Evolutionary conservation across 2,329 filamentous ascomycete species (phyloP).

Genomic region (Stemphylium lycopersici): DNA sequence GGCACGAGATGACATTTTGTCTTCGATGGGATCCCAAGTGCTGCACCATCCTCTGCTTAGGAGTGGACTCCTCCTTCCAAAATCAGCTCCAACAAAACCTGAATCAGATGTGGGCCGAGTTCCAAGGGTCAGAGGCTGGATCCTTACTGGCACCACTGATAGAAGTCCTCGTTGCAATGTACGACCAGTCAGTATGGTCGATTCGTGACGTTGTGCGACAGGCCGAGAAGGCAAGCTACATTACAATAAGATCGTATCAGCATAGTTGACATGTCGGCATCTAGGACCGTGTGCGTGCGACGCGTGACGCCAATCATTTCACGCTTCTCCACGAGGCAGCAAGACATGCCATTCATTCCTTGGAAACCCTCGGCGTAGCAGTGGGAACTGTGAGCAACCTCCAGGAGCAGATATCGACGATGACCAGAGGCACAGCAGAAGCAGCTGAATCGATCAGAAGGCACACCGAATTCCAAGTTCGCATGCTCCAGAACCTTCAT

Average conservation of each 20-base stretch:
- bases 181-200: constrained; percentile 22
- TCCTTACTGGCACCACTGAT: constrained; percentile 20
- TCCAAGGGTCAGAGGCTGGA: constrained; percentile 11
- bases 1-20: constrained; percentile 28
- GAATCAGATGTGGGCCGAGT: not conserved
- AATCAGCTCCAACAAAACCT: constrained; percentile 6
- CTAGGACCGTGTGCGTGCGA: constrained; percentile 7
- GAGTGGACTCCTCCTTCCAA: constrained; percentile 7
- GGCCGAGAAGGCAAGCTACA: constrained; percentile 18
- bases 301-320: constrained; percentile 9
- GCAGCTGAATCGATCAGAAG: not conserved
- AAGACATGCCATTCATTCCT: constrained; percentile 24
- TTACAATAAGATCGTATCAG: not conserved
- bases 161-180: constrained; percentile 18
- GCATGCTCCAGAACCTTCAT: constrained; percentile 16
- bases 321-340: constrained; percentile 18
- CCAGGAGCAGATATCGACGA: constrained; percentile 1
- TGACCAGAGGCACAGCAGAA: not conserved
- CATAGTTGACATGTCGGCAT: too few relatives aligned
- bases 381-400: constrained; percentile 14
- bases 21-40: constrained; percentile 9
- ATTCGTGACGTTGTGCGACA: constrained; percentile 20
- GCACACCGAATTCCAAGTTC: constrained; percentile 14
- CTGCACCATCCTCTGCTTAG: constrained; percentile 18
- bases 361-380: constrained; percentile 18